phyloP scores from a whole-genome alignment of 345 rosid genomes.

The Bretschneidera sinensis region DNA sequence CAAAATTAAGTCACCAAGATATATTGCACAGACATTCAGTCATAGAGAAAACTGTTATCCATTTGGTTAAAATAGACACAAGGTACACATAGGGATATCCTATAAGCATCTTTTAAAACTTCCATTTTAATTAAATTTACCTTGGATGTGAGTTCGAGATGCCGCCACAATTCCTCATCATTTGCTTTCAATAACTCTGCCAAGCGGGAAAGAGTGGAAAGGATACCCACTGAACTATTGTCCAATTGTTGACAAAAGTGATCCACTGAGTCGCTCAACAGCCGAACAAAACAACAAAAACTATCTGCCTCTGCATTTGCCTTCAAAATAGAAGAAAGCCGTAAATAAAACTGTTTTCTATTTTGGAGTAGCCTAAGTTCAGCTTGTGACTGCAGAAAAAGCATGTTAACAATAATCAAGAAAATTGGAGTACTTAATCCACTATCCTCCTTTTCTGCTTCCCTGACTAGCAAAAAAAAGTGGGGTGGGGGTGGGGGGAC shows the following conservation, averaged over 20 bases:
- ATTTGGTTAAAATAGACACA: background rate
- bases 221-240: slow-evolving; percentile 63
- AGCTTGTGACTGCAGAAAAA: background rate
- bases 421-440: too few species aligned
- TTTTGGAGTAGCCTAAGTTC: background rate
- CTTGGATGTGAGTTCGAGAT: slow-evolving; percentile 55
- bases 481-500: too few species aligned
- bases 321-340: slow-evolving; percentile 23
- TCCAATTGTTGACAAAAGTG: slow-evolving; percentile 70
- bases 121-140: slow-evolving; percentile 18
- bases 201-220: slow-evolving; percentile 57
- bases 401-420: too few species aligned
- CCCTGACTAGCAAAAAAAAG: background rate
- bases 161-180: slow-evolving; percentile 66
- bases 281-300: slow-evolving; percentile 55
- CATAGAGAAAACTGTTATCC: background rate
- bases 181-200: slow-evolving; percentile 50
- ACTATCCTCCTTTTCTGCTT: background rate
- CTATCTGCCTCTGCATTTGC: slow-evolving; percentile 65
- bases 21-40: background rate
- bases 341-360: background rate
- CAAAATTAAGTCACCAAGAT: background rate
- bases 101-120: background rate
- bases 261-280: slow-evolving; percentile 64
- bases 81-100: too few species aligned